A percentile compares a stretch with the other conserved stretches of the same genome.
Evolutionary conservation across 306 rosid genomes (phyloP).

Genomic region (Castanea crenata): DNA sequence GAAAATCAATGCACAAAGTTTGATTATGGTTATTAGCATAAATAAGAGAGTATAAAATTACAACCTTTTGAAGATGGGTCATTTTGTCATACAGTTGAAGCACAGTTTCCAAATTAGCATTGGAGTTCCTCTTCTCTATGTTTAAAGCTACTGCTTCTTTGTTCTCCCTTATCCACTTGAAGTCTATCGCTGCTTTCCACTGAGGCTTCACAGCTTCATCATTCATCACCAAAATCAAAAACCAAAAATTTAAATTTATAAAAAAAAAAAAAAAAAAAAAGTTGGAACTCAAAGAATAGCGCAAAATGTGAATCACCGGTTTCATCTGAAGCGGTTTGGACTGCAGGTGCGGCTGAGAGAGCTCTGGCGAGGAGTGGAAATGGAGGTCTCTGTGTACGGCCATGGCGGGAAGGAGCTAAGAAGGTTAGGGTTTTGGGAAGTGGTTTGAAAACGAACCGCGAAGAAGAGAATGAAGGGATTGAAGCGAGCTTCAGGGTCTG

Average conservation of each 20-base stretch:
- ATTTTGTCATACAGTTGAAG: conserved; percentile 70
- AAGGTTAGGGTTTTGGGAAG: conserved; percentile 19
- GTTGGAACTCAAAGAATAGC: not conserved
- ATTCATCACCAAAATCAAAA: not conserved
- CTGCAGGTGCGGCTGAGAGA: conserved; percentile 45
- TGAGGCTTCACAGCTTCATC: conserved; percentile 56
- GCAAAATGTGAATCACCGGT: conserved; percentile 35
- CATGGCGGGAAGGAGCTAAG: conserved; percentile 14
- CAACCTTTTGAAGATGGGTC: conserved; percentile 83
- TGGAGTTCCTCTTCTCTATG: conserved; percentile 66
- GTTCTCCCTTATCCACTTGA: conserved; percentile 95
- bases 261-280: not conserved
- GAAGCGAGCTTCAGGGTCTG: conserved; percentile 44
- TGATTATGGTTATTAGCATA: not conserved
- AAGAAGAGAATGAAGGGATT: conserved; percentile 38
- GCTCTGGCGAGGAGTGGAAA: conserved; percentile 32
- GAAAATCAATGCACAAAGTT: not conserved
- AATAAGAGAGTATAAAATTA: conserved; percentile 5
- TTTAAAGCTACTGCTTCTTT: conserved; percentile 73
- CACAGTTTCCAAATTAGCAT: conserved; percentile 76
- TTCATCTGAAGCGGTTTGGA: conserved; percentile 43
- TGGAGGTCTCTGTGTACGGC: conserved; percentile 32
- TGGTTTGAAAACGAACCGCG: conserved; percentile 32
- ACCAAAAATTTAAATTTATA: not conserved
- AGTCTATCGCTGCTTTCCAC: conserved; percentile 89